phyloP scores from a whole-genome alignment of 495 filamentous ascomycete genomes.

The Cladorrhinum samala region DNA sequence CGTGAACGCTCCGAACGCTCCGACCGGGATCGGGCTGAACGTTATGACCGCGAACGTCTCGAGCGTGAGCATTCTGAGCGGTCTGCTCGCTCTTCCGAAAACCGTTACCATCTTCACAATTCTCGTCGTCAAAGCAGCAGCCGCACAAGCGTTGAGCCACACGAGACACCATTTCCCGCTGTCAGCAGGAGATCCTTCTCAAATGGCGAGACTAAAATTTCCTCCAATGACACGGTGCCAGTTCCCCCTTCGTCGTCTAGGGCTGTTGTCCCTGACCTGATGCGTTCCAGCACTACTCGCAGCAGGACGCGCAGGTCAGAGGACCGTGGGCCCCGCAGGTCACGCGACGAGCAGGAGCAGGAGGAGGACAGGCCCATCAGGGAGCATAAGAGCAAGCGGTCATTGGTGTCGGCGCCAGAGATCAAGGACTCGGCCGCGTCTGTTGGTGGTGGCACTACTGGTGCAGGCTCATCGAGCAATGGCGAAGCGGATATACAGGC shows the following conservation, averaged over 20 bases:
- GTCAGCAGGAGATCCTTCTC: constrained; percentile 35
- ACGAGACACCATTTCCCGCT: constrained; percentile 19
- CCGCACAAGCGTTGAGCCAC: constrained; percentile 26
- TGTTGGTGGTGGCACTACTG: constrained; percentile 8
- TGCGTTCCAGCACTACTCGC: constrained; percentile 32
- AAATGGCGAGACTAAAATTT: constrained; percentile 22
- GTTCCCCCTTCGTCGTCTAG: constrained; percentile 18
- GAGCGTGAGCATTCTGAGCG: constrained; percentile 17
- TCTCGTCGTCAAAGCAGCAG: constrained; percentile 36
- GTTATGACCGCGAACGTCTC: constrained; percentile 12
- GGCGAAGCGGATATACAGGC: constrained; percentile 18
- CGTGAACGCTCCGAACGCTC: constrained; percentile 11
- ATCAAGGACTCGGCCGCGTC: constrained; percentile 19
- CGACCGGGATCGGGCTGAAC: neutral
- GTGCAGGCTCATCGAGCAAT: constrained; percentile 11
- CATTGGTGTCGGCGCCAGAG: constrained; percentile 5
- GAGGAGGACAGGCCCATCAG: constrained; percentile 1
- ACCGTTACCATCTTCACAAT: constrained; percentile 26
- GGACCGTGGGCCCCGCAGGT: constrained; percentile 2
- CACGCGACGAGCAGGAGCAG: neutral
- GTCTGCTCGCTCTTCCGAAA: constrained; percentile 4
- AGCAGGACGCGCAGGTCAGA: constrained; percentile 14
- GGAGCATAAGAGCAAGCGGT: neutral
- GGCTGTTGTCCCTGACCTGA: constrained; percentile 23
- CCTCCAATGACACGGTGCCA: constrained; percentile 24